These are phyloP conservation scores for Fusarium nematophilum DNA, from an alignment of 2,329 filamentous ascomycete species.

Conservation along the genomic window DNA sequence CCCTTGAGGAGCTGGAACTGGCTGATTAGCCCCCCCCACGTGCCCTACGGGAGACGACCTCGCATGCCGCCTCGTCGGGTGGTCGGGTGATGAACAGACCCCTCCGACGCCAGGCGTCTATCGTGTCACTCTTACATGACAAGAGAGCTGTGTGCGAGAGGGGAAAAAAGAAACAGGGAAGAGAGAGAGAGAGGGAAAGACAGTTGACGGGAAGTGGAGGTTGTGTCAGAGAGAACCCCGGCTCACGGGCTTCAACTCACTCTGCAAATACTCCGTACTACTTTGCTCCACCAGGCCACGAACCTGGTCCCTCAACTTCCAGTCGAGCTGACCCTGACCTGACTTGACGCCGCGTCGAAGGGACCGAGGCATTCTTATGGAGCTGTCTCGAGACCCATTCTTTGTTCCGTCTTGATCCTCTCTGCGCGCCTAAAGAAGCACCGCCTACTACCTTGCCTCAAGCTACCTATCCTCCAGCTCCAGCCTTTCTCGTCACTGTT, in stretches of 20 bases:
- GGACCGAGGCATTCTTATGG: constrained; percentile 20
- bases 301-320: constrained; percentile 16
- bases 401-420: constrained; percentile 21
- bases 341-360: constrained; percentile 31
- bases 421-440: constrained; percentile 9
- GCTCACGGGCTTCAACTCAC: constrained; percentile 29
- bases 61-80: constrained; percentile 22
- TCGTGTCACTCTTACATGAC: constrained; percentile 41
- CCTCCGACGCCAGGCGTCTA: constrained; percentile 30
- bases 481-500: constrained; percentile 30
- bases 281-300: constrained; percentile 18
- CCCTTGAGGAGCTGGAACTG: constrained; percentile 11
- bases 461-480: constrained; percentile 15
- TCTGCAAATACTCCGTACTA: constrained; percentile 9
- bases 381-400: constrained; percentile 25
- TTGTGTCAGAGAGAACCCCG: constrained; percentile 10
- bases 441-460: constrained; percentile 18
- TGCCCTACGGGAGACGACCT: constrained; percentile 39
- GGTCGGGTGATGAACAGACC: constrained; percentile 39
- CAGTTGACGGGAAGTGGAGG: constrained; percentile 16
- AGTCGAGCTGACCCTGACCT: constrained; percentile 30
- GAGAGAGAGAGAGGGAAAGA: constrained; percentile 2
- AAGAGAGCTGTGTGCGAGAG: constrained; percentile 11
- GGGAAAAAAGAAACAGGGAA: constrained; percentile 15
- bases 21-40: constrained; percentile 37